Evolutionary conservation across 2,329 filamentous ascomycete genomes (phyloP), one percentile per base, ranked within the genome.

Genomic region (Penicillium paneum): DNA sequence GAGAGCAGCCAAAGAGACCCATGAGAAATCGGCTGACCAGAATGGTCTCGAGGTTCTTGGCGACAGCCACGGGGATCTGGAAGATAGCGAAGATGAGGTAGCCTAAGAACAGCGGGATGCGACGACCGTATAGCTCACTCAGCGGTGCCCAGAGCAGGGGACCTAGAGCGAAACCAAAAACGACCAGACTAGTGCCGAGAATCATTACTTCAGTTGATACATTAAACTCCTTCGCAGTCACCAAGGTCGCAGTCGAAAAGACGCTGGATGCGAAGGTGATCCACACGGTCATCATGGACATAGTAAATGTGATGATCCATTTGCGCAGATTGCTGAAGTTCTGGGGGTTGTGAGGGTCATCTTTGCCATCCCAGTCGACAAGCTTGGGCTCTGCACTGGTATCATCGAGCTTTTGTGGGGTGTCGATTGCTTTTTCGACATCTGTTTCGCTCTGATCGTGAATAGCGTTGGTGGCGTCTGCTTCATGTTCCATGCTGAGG

Each of bases 11-110:
- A 57, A 81, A 81, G 4, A 79, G 45, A 1, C 81, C 82, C 0
- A 72, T 71, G 3, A 84, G 68, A 60, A 84, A 84, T 0, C 82
- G 76, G 50, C 71, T 78, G 13, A 83, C 58, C 61, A 83, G 72
- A 49, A 83, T 76, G 0, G 80, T 82, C 29, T 79, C 60, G 0
- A 82, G 44, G 58, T 83, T 81, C 24, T 71, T 71, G 0, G 80
- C 79, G 1, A 81, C 75, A 1, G 77, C 81, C 7, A 81, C 77
- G 0, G 79, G 77, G 46, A 84, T 78, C 50, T 82, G 77, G 56
- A 82, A 81, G 38, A 83, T 74, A 3, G 74, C 73, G 55, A 82
- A 81, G 35, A 75, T 58, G 21, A 70, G 57, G 54, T 77, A 78
- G 0, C 78, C 79, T 10, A 74, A 57, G 62, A 81, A 76, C 0